Evolutionary conservation across 1,284 basidiomycete genomes (phyloP), one percentile per base, ranked within the genome.

Genomic region (Trametes versicolor): DNA sequence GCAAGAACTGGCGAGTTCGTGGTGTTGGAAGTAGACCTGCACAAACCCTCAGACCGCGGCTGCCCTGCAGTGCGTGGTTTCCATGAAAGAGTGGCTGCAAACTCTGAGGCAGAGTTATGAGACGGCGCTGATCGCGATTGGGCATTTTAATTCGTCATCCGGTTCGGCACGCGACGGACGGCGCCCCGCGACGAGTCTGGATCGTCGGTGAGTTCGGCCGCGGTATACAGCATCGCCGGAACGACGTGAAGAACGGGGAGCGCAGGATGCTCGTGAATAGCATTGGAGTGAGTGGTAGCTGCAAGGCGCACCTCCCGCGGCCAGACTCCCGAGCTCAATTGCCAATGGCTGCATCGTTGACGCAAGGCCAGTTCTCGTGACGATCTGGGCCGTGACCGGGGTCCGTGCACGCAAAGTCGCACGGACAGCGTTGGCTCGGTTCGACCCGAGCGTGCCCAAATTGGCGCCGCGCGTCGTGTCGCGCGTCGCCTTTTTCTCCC

Each of bases 401-500:
- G 70, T 71, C 67, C 67, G 65, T 70, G 64, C 64, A 61, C 60
- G 19, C 37, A 39, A 13, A 17, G 43, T 47, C 60, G 47, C 53
- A 56, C 54, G 41, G 15, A 66, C 64, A 66, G 64, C 65, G 70
- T 64, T 67, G 65, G 66, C 49, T 67, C 57, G 63, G 68, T 51
- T 66, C 66, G 59, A 58, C 62, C 67, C 68, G 66, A 64, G 66
- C 25, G 62, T n/a, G 67, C 66, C 63, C 60, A 60, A 62, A 68
- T 72, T 69, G 68, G 63, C 71, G 68, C 70, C 70, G 64, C 71
- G 74, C 72, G 72, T 69, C 69, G 69, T 64, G 57, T 63, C 53
- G 69, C 70, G 71, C 72, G 68, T 69, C 69, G 67, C 65, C 72
- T 71, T 75, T 76, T 78, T 75, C 70, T 71, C 63, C 68, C 72